phyloP scores from a whole-genome alignment of 73 alveolate genomes.

The Paramecium biaurelia region DNA sequence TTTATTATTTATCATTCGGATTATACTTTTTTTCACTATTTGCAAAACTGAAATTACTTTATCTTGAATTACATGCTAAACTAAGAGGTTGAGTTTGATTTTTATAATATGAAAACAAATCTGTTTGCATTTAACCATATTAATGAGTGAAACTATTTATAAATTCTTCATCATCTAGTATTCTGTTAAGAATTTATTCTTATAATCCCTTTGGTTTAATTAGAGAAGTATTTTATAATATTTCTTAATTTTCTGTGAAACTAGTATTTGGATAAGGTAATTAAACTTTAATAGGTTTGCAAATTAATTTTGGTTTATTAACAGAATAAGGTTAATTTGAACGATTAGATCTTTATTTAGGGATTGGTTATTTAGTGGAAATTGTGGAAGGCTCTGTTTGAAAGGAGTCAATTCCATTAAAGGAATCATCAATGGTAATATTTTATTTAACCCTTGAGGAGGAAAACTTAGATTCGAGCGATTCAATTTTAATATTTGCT shows the following conservation, averaged over 20 bases:
- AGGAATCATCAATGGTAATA: background rate
- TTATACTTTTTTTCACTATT: conserved; percentile 8
- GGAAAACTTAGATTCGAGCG: background rate
- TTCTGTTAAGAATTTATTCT: conserved; percentile 22
- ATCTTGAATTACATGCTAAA: background rate
- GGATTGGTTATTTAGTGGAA: background rate
- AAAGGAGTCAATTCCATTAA: background rate
- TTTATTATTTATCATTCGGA: background rate
- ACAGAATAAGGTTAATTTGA: background rate
- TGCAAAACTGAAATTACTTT: conserved; percentile 13
- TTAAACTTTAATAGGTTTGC: background rate
- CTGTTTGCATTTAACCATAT: background rate
- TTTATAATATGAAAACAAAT: background rate
- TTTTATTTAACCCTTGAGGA: background rate
- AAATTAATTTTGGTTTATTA: background rate
- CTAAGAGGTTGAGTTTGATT: background rate
- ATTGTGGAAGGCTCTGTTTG: background rate
- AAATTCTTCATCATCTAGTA: conserved; percentile 27
- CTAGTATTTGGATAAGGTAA: background rate
- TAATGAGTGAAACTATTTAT: background rate
- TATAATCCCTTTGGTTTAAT: background rate
- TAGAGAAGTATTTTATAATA: background rate
- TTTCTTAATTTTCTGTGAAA: background rate
- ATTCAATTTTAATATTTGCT: background rate
- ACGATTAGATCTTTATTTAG: background rate